These are phyloP conservation scores for Schwanniomyces sp. DNA, from an alignment of 805 yeast species.

Conservation along the genomic window DNA sequence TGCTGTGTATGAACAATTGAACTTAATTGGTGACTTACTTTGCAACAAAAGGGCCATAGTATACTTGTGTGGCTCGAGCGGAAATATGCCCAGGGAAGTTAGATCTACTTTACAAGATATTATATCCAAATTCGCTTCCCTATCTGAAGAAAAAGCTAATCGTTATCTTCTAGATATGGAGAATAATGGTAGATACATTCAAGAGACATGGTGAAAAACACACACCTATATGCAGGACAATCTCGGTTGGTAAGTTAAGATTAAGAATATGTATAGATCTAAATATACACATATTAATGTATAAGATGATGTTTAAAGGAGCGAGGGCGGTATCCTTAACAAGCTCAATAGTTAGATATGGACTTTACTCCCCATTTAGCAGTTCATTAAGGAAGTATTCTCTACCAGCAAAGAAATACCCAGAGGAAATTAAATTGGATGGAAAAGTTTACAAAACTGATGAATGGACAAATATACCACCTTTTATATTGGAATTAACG, in stretches of 20 bases:
- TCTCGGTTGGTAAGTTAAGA: neutral
- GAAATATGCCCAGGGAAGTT: slow-evolving; percentile 90
- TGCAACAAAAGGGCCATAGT: slow-evolving; percentile 57
- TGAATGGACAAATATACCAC: slow-evolving; percentile 84
- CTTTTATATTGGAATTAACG: slow-evolving; percentile 64
- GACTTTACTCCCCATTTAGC: neutral
- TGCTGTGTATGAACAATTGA: slow-evolving; percentile 51
- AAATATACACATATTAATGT: neutral
- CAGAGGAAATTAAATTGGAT: slow-evolving; percentile 37
- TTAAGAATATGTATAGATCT: neutral
- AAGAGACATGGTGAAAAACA: slow-evolving; percentile 76
- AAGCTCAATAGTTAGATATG: neutral
- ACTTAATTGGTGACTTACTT: slow-evolving; percentile 52
- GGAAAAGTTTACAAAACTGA: slow-evolving; percentile 60
- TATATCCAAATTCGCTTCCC: slow-evolving; percentile 44
- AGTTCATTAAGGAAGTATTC: neutral
- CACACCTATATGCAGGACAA: neutral
- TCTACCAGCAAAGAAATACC: slow-evolving; percentile 13
- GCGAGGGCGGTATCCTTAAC: neutral
- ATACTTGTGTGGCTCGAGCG: slow-evolving; percentile 90
- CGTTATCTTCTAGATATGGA: slow-evolving; percentile 61
- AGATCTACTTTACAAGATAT: slow-evolving; percentile 74
- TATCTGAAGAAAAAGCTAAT: slow-evolving; percentile 47
- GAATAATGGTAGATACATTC: slow-evolving; percentile 63
- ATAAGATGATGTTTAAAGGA: neutral